Evolutionary conservation across 257 asterid species (phyloP).

Genomic region (Scutellaria barbata): DNA sequence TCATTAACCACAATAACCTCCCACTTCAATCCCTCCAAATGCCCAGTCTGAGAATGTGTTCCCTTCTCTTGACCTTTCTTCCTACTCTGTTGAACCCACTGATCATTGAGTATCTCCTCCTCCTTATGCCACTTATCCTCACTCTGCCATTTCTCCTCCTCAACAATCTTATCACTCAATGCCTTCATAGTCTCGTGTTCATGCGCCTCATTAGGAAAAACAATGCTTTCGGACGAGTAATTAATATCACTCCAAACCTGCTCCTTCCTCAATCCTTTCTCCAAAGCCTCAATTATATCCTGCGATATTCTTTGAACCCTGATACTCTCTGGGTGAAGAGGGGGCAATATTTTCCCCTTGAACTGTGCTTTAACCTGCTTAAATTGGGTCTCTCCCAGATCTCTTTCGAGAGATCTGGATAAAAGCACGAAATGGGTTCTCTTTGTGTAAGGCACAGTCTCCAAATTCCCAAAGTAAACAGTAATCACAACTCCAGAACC

Average conservation of each 20-base stretch:
- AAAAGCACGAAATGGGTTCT: conserved; percentile 85
- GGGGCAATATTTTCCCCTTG: conserved; percentile 78
- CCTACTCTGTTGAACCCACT: conserved; percentile 84
- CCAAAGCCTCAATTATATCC: conserved; percentile 74
- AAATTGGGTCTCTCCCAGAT: conserved; percentile 72
- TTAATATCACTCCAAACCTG: conserved; percentile 75
- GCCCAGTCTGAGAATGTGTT: conserved; percentile 50
- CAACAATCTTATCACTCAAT: conserved; percentile 45
- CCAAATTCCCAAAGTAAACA: conserved; percentile 75
- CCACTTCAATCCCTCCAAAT: conserved; percentile 88
- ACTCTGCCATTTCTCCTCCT: conserved; percentile 55
- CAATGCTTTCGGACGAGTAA: conserved; percentile 51
- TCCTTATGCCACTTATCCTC: conserved; percentile 75
- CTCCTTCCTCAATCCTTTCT: conserved; percentile 80
- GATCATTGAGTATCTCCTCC: conserved; percentile 84
- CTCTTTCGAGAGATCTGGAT: conserved; percentile 58
- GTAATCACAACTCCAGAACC: conserved; percentile 74
- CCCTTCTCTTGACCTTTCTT: conserved; percentile 71
- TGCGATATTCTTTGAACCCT: conserved; percentile 72
- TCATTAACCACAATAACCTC: conserved; percentile 83
- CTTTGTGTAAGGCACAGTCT: conserved; percentile 84
- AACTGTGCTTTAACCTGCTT: conserved; percentile 50
- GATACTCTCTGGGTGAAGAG: conserved; percentile 89
- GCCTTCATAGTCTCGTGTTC: conserved; percentile 46
- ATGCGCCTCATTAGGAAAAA: conserved; percentile 31